phyloP scores from a whole-genome alignment of 2,329 filamentous ascomycete species.

The Amesomyces nigricolor region DNA sequence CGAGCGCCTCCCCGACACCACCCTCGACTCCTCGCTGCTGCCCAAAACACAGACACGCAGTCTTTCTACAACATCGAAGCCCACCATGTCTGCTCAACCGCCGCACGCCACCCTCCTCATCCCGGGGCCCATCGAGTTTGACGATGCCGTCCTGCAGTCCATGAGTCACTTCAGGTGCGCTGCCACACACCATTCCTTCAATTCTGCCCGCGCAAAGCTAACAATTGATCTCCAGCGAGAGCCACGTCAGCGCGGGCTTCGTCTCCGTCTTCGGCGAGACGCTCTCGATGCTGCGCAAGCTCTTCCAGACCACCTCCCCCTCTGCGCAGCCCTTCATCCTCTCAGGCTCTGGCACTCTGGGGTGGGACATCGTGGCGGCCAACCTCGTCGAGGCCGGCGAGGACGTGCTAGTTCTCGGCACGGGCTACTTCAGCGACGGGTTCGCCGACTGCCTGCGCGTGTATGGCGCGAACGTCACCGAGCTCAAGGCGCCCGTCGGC shows the following conservation, averaged over 20 bases:
- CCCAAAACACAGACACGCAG: constrained; percentile 28
- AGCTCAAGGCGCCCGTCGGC: constrained; percentile 84
- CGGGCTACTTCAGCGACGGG: constrained; percentile 93
- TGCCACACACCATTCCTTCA: constrained; percentile 14
- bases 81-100: constrained; percentile 54
- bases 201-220: neutral
- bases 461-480: constrained; percentile 85
- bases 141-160: constrained; percentile 89
- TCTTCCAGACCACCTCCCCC: constrained; percentile 85
- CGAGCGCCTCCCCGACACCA: constrained; percentile 29
- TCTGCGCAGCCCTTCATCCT: constrained; percentile 86
- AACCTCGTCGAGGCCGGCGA: constrained; percentile 89
- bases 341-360: constrained; percentile 89
- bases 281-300: constrained; percentile 78
- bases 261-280: constrained; percentile 88
- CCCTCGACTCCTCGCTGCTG: constrained; percentile 27
- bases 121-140: constrained; percentile 95
- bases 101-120: constrained; percentile 76
- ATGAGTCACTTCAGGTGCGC: constrained; percentile 88
- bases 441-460: constrained; percentile 89
- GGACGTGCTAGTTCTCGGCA: constrained; percentile 86
- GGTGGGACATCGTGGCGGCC: constrained; percentile 93
- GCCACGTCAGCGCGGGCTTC: constrained; percentile 84
- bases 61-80: constrained; percentile 30
- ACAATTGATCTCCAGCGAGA: constrained; percentile 61